Base-by-base conservation (phyloP, 768 basidiomycete genomes). In the Thelephora ganbajun region DNA sequence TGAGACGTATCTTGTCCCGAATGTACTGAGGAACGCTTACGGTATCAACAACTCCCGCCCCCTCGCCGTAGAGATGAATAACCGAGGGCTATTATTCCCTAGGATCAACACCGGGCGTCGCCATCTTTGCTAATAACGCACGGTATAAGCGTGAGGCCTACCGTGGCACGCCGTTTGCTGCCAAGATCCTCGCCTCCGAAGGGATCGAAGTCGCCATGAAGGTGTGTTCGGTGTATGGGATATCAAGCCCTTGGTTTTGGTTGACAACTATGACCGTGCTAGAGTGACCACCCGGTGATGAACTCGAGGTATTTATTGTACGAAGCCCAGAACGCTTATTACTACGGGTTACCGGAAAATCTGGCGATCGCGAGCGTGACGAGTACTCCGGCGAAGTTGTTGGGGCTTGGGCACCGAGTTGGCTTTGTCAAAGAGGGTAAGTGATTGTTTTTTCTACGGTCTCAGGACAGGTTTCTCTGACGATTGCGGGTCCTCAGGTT, bases 1-100 rank as follows among this genome's bases (percentile, higher is more conserved):
- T 47, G 90, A 94, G 60, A 78, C 89, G 1, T 96, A 88, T 64
- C 72, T 96, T n/a, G 83, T 92, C 19, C 87, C 91, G 1, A 77
- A 78, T 19, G 64, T 83, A 3, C 65, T 97, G 51, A 93, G 90
- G 63, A 67, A 74, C 60, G 77, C 81, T 51, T 92, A 71, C 34
- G 59, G 54, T 56, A 16, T 35, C 49, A 2, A 6, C 34, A 22
- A 35, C n/a, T 7, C 9, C 44, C 37, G 22, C 36, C 14, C 43
- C 16, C 45, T 43, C 22, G 11, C 43, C 22, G 47, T 44, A 23
- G 35, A 36, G 11, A 13, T 9, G 48, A 48, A 22, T 47, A 14
- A 43, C 3, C 14, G 35, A 14, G 37, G 20, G 26, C 34, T 49
- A 35, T 45, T n/a, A 1, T 51, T 37, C 43, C 20, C 22, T 33